Evolutionary conservation across 257 asterid species (phyloP).

Genomic region (Scutellaria baicalensis): DNA sequence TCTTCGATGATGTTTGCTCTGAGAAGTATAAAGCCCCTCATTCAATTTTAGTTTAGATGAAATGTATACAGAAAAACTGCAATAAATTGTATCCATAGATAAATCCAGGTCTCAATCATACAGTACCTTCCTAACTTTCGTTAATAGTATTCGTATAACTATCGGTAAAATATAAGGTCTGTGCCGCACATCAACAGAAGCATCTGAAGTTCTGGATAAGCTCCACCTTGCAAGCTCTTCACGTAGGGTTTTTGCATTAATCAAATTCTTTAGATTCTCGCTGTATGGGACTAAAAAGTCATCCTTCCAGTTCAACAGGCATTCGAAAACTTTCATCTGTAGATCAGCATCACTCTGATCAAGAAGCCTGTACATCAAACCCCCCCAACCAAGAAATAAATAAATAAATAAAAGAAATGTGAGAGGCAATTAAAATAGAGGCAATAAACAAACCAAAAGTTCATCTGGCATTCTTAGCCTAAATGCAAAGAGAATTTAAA

Average conservation of each 20-base stretch:
- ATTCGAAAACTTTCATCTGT: conserved; percentile 81
- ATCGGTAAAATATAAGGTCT: conserved; percentile 66
- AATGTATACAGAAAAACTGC: not conserved
- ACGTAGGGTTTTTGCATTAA: conserved; percentile 49
- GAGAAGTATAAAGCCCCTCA: conserved; percentile 17
- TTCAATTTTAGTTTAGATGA: conserved; percentile 3
- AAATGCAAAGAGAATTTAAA: not conserved
- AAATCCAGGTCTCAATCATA: not conserved
- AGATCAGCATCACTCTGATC: conserved; percentile 80
- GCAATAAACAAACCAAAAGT: not conserved
- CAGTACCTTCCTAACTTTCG: conserved; percentile 88
- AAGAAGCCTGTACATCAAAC: conserved; percentile 52
- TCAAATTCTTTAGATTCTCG: conserved; percentile 67
- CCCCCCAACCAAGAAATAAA: conserved; percentile 6
- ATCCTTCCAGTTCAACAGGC: conserved; percentile 88
- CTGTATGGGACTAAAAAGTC: conserved; percentile 65
- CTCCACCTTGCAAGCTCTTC: conserved; percentile 93
- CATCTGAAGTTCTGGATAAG: conserved; percentile 53
- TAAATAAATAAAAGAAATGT: not conserved
- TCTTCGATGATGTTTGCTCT: conserved; percentile 77
- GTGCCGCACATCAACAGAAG: conserved; percentile 52
- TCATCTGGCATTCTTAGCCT: not conserved
- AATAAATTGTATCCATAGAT: not conserved
- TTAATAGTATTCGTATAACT: conserved; percentile 58
- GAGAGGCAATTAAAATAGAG: not conserved